phyloP scores from a whole-genome alignment of 345 rosid species.

The Euphorbia tirucalli region DNA sequence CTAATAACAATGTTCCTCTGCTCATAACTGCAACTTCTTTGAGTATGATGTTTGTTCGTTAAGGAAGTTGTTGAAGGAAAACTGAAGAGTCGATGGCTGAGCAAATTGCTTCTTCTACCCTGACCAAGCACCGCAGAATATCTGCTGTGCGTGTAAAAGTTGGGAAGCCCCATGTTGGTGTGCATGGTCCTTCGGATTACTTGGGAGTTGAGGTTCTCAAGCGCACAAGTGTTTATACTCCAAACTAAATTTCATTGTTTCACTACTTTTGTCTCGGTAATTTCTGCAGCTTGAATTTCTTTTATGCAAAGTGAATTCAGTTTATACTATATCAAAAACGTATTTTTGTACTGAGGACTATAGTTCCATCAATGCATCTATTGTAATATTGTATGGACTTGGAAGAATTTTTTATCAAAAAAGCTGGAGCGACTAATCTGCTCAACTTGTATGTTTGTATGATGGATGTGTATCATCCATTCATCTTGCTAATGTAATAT shows the following conservation, averaged over 20 bases:
- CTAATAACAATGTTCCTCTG: too few relatives aligned
- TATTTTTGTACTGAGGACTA: neutral
- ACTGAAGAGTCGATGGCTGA: constrained; percentile 75
- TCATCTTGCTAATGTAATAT: too few relatives aligned
- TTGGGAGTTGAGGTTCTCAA: constrained; percentile 73
- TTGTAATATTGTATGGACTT: too few relatives aligned
- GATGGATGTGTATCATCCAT: too few relatives aligned
- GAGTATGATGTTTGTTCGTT: constrained; percentile 27
- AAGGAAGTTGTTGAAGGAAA: constrained; percentile 71
- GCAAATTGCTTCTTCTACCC: constrained; percentile 49
- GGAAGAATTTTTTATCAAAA: too few relatives aligned
- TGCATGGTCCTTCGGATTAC: constrained; percentile 65
- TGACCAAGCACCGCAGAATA: constrained; percentile 46
- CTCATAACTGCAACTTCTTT: neutral
- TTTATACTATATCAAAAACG: too few relatives aligned
- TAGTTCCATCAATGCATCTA: neutral
- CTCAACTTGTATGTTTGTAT: too few relatives aligned
- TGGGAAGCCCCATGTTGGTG: constrained; percentile 83
- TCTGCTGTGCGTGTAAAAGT: constrained; percentile 64
- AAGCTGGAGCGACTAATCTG: too few relatives aligned
- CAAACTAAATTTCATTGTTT: too few relatives aligned
- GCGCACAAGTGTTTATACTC: constrained; percentile 14
- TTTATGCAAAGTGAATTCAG: too few relatives aligned
- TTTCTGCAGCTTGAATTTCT: neutral
- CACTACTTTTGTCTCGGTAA: neutral